These are phyloP conservation scores for Kondoa malvinella DNA, from an alignment of 768 basidiomycete genomes.

Conservation along the genomic window DNA sequence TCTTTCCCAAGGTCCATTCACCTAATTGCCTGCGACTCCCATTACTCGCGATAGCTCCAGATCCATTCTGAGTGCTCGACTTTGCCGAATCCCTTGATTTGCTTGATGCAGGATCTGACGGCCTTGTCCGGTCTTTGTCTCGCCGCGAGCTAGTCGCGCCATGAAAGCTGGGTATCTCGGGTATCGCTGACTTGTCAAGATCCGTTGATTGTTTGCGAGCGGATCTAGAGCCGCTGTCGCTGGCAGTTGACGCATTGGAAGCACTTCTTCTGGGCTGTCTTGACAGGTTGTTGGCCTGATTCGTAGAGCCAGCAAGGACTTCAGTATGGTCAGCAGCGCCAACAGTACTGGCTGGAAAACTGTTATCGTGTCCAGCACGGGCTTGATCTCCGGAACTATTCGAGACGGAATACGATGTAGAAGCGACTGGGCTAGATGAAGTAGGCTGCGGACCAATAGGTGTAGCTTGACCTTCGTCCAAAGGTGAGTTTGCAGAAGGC, in stretches of 20 bases:
- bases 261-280: neutral
- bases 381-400: too few species aligned
- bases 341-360: too few species aligned
- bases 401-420: neutral
- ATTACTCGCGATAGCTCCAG: conserved; percentile 2
- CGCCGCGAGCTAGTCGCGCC: neutral
- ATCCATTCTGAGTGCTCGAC: neutral
- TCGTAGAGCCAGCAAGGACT: neutral
- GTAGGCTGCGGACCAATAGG: neutral
- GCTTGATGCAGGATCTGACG: too few species aligned
- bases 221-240: neutral
- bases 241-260: neutral
- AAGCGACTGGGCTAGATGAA: neutral
- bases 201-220: neutral
- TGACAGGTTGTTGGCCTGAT: neutral
- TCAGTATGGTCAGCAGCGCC: neutral
- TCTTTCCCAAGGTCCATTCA: conserved; percentile 91
- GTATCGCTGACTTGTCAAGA: neutral
- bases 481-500: too few species aligned
- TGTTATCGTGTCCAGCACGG: too few species aligned
- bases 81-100: neutral
- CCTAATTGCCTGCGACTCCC: conserved; percentile 41
- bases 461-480: too few species aligned
- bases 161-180: neutral
- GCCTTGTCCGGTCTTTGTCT: neutral